Evolutionary conservation across 441 rosid species (phyloP), one percentile per base, ranked within the genome.

Genomic region (Raphanus hybrid): DNA sequence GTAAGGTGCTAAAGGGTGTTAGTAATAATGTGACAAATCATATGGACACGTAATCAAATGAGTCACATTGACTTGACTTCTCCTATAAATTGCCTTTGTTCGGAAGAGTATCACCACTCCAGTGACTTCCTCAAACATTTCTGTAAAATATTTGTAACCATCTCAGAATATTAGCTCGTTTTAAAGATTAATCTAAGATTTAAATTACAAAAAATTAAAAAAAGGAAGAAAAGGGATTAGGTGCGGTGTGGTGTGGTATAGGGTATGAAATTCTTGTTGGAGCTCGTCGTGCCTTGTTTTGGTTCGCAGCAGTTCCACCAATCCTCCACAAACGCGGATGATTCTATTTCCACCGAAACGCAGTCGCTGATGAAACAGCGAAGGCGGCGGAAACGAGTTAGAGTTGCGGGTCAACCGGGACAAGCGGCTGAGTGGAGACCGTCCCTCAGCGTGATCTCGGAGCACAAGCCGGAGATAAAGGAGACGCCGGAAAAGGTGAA

Each of bases 361-460:
- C 76, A 71, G 32, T 37, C 87, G 32, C 71, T 80, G 41, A 70
- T 83, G 79, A 73, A 59, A 32, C 63, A 74, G 82, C 61, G 61
- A 55, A 73, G 70, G 79, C 72, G 83, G 50, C 68, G 78, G 76
- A 71, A 73, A 69, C 81, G 84, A 37, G 79, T 78, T 66, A 85
- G 81, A 78, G 78, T 69, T 15, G 70, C 86, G 55, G 81, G 69
- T 20, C 74, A 73, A 16, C 69, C 80, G 43, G 64, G 54, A 26
- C 50, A 58, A 3, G 62, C 18, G 45, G 71, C 68, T 1, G 88
- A 89, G 65, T 90, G 94, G 96, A 87, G 79, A 76, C 97, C 97
- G 3, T 81, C 92, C 6, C 76, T 92, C 39, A 20, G 67, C 26
- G 75, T 86, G 18, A 92, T 92, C 74, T 85, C 90, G 0, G 97